A percentile compares a stretch with the other conserved stretches of the same genome.
These are phyloP conservation scores for Dendrocalamus sinicus DNA, from an alignment of 176 grass and related monocot species.

Conservation along the genomic window DNA sequence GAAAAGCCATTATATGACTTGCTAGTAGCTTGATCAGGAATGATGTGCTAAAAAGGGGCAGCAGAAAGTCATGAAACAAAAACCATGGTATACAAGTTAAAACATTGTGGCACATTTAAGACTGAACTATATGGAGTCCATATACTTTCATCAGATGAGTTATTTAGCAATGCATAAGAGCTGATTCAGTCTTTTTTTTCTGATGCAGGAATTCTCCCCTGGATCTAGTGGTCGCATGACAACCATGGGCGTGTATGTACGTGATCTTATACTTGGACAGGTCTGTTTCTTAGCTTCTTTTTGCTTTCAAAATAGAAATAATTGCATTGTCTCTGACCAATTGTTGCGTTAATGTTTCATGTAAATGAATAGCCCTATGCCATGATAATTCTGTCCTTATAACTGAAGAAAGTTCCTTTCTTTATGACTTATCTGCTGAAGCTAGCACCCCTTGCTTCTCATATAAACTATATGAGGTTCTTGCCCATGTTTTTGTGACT, in stretches of 20 bases:
- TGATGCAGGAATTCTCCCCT: slow-evolving; percentile 77
- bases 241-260: slow-evolving; percentile 96
- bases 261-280: slow-evolving; percentile 98
- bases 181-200: background rate
- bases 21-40: background rate
- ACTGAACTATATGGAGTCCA: background rate
- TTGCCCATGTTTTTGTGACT: background rate
- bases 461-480: background rate
- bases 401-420: slow-evolving; percentile 1
- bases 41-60: background rate
- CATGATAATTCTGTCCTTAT: background rate
- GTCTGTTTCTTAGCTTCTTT: slow-evolving; percentile 42
- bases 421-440: slow-evolving; percentile 4
- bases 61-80: background rate
- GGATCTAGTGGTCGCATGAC: slow-evolving; percentile 74
- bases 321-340: background rate
- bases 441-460: background rate
- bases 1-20: background rate
- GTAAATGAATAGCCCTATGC: background rate
- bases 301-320: slow-evolving; percentile 11
- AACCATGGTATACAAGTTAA: slow-evolving; percentile 9
- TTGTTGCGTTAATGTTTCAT: background rate
- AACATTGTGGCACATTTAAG: background rate
- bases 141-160: slow-evolving; percentile 9
- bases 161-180: background rate